Conservation (phyloP, 192 early-diverging fungal species). For the Haplosporangium gracile region DNA sequence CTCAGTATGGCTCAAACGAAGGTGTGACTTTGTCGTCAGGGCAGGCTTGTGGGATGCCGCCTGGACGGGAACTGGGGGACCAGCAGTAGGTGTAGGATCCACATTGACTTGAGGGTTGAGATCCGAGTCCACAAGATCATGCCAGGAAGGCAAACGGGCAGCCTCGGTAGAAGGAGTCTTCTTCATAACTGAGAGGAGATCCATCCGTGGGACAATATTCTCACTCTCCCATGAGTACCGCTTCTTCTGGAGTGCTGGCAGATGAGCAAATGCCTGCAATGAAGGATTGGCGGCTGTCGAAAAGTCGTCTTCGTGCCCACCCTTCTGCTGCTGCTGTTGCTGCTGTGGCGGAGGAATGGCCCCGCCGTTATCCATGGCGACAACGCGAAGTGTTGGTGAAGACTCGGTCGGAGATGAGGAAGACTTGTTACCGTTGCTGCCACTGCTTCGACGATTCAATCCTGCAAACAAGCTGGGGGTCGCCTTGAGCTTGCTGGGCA, state of each 20-base stretch:
- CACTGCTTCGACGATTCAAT: conserved; percentile 24
- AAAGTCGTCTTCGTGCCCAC: not conserved
- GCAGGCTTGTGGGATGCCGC: not conserved
- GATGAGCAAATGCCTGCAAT: conserved; percentile 2
- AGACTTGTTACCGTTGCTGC: conserved; percentile 5
- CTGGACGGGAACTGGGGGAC: not conserved
- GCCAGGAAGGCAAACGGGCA: conserved; percentile 24
- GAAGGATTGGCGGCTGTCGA: not conserved
- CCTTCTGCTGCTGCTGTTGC: not conserved
- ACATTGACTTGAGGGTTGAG: not conserved
- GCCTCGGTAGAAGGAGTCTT: not conserved
- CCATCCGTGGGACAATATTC: conserved; percentile 26
- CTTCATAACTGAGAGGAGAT: conserved; percentile 17
- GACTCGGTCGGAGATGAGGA: not conserved
- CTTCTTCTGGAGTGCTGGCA: conserved; percentile 13
- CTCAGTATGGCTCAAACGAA: conserved; percentile 3
- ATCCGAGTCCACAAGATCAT: conserved; percentile 4
- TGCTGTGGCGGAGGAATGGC: not conserved
- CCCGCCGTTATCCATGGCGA: not conserved
- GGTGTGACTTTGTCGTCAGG: conserved; percentile 5
- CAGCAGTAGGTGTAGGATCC: not conserved
- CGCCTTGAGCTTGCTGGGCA: conserved; percentile 42
- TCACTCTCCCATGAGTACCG: conserved; percentile 53
- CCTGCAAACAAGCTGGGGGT: conserved; percentile 22
- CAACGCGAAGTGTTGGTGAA: not conserved